Evolutionary conservation across 208 protist species (phyloP), one percentile per base, ranked within the genome.

Genomic region (Wallacemonas rigidus): DNA sequence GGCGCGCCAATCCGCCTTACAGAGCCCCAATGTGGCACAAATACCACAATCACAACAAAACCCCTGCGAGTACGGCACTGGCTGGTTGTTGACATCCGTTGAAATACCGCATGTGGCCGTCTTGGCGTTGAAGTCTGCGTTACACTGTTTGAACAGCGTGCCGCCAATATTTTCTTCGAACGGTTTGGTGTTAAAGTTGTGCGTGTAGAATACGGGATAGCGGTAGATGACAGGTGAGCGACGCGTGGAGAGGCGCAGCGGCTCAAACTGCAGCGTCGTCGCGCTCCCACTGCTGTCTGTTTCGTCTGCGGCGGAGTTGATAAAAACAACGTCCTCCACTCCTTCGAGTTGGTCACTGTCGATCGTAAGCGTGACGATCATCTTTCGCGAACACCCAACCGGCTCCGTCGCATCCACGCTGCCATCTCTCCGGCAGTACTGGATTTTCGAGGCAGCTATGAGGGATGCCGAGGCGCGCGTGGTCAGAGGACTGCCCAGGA

Each of bases 131-230:
- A 80, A 81, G 64, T 77, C 75, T 14, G 86, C 92, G 47, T 82
- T 85, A 77, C 92, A 97, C 62, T 83, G 78, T 14, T 76, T 70
- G 40, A 91, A 44, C 48, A 93, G 39, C 41, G 44, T 75, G 26
- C 82, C 83, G 38, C 61, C 64, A 54, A 95, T 81, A 6, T 78
- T 74, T 45, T 83, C 68, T 71, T 97, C 92, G 70, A 88, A 93
- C 2, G 92, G 90, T 71, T 97, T 83, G 2, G 88, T 82, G 71
- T 97, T 97, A 74, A 88, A 97, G 80, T 92, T 86, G 53, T 85
- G 82, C 44, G 80, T 75, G 76, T 95, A 97, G 70, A 85, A 91
- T 26, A 97, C 15, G 4, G 92, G 92, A 74, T 97, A 95, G 67
- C 80, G 81, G 80, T 93, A 92, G 35, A 80, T 77, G 36, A 94